These are phyloP conservation scores for Solanum paucissectum DNA, from an alignment of 257 asterid genomes.

Conservation along the genomic window DNA sequence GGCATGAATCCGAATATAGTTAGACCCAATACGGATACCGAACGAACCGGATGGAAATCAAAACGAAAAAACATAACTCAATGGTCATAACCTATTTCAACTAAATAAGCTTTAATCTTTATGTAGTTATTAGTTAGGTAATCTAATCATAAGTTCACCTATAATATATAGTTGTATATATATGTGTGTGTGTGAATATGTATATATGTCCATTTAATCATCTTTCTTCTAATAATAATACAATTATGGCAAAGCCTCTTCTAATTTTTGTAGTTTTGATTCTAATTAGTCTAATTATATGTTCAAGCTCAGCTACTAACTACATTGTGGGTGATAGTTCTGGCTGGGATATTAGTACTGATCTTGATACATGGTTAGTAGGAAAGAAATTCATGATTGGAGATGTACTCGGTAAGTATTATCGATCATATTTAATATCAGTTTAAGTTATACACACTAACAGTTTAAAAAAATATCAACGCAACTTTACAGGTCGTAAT, in stretches of 20 bases:
- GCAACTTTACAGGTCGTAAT: not conserved
- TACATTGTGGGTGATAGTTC: constrained; percentile 58
- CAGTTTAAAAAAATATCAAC: too few species aligned
- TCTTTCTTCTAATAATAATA: not conserved
- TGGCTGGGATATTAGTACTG: constrained; percentile 93
- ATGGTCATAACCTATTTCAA: not conserved
- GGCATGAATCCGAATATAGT: not conserved
- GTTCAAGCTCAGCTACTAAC: constrained; percentile 36
- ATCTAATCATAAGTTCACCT: not conserved
- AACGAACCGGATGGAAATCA: fast-evolving
- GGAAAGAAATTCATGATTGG: constrained; percentile 46
- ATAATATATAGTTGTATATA: not conserved
- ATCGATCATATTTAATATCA: not conserved
- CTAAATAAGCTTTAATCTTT: not conserved
- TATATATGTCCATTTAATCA: not conserved
- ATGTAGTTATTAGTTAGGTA: not conserved
- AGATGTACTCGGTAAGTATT: constrained; percentile 50
- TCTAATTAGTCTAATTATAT: constrained; percentile 2
- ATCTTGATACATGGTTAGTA: constrained; percentile 54
- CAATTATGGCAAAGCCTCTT: constrained; percentile 31
- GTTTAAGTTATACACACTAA: not conserved
- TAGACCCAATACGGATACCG: not conserved
- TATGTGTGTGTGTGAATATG: not conserved
- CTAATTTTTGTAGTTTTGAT: constrained; percentile 6
- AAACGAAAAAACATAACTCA: not conserved